These are phyloP conservation scores for Pyrenochaeta sp. DNA, from an alignment of 2,329 filamentous ascomycete genomes.

Conservation along the genomic window DNA sequence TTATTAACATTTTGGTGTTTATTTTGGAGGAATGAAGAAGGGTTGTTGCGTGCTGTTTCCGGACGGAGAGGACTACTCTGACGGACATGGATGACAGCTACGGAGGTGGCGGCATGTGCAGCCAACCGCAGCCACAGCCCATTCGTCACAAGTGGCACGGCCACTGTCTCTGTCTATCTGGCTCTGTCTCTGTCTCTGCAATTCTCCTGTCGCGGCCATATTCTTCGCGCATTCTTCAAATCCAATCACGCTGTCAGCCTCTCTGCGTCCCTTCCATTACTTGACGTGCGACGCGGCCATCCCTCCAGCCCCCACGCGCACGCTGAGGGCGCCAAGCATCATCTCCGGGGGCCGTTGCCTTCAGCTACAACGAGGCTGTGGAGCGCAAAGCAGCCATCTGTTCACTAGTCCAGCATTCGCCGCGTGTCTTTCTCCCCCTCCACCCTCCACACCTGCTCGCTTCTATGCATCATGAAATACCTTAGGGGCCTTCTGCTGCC, in stretches of 20 bases:
- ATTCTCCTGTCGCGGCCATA: background rate
- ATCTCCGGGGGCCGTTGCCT: conserved; percentile 31
- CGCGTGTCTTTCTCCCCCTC: conserved; percentile 20
- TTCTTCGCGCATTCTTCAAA: background rate
- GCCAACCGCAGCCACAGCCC: conserved; percentile 3
- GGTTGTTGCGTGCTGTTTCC: background rate
- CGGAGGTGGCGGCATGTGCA: conserved; percentile 14
- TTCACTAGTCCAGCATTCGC: conserved; percentile 37
- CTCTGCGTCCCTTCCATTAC: conserved; percentile 14
- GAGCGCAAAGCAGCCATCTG: conserved; percentile 45
- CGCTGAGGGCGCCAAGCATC: conserved; percentile 40
- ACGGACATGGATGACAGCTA: conserved; percentile 13
- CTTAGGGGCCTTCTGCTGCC: conserved; percentile 54
- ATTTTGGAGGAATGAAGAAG: too few relatives aligned
- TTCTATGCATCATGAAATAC: conserved; percentile 50
- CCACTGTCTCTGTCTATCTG: conserved; percentile 13
- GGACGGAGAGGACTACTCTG: background rate
- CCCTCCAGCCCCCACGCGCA: too few relatives aligned
- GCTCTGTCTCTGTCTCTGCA: background rate
- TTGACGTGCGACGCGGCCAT: conserved; percentile 35
- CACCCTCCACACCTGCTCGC: conserved; percentile 22
- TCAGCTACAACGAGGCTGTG: conserved; percentile 39
- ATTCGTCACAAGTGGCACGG: conserved; percentile 17
- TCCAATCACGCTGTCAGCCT: too few relatives aligned
- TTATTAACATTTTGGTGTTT: too few relatives aligned